Evolutionary conservation across 352 stramenopile genomes (phyloP), one percentile per base, ranked within the genome.

Genomic region (Peronospora farinosa): DNA sequence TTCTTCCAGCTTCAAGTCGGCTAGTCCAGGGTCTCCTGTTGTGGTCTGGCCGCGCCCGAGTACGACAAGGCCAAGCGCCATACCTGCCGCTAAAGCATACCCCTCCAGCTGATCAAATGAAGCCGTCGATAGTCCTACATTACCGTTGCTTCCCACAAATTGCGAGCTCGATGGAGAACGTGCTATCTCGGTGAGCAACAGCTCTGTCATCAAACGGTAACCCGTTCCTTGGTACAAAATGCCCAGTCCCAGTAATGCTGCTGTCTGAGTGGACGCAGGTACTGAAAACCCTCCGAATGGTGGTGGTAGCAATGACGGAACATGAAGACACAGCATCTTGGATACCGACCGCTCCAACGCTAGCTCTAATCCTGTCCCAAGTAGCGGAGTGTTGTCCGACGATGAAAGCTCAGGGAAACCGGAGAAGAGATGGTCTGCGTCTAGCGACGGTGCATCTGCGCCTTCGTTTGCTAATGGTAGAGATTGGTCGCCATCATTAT

Each of bases 261-360:
- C 94, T 10, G 89, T 90, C 60, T 98, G 95, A 16, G 96, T 97
- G 7, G 93, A 86, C 16, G 85, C 83, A 5, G 95, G 89, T 5
- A 98, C 90, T 46, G 98, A 97, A 67, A 98, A 97, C 17, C 97
- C 88, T 17, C 88, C 84, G 56, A 98, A 98, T 27, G 93, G 87
- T 17, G 89, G 71, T 12, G 94, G 95, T 3, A 98, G 80, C 17
- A 98, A 72, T 10, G 92, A 97, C 5, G 95, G 96, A 54, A 99
- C 93, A 67, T 99, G 96, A 21, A 99, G 77, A 64, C 93, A 99
- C 2, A 99, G 70, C 91, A 98, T 98, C 75, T 98, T 98, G 2
- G 88, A 97, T 0, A 98, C 86, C 5, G 88, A 91, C 19, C 92
- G 78, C 47, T 93, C 80, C 7, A 94, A 60, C 1, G 74, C 80